phyloP scores from a whole-genome alignment of 2,329 filamentous ascomycete genomes.

The Ophiostoma australiae region DNA sequence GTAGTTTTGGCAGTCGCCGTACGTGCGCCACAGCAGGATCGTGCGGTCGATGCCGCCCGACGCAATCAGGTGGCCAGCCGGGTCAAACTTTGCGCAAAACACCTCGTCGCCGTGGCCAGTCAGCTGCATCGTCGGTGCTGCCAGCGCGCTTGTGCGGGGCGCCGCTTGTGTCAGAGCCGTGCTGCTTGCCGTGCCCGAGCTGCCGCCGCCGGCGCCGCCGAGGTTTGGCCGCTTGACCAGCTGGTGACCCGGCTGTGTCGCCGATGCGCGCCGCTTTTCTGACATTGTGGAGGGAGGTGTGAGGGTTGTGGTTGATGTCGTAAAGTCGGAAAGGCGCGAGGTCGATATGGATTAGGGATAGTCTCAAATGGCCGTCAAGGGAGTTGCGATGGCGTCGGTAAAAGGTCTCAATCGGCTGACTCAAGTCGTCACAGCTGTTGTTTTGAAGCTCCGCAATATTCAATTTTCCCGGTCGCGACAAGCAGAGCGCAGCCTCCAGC shows the following conservation, averaged over 20 bases:
- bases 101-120: slow-evolving; percentile 79
- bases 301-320: background rate
- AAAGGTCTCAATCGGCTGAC: background rate
- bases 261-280: slow-evolving; percentile 87
- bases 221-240: slow-evolving; percentile 86
- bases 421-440: background rate
- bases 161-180: slow-evolving; percentile 57
- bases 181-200: slow-evolving; percentile 33
- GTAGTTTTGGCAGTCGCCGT: slow-evolving; percentile 92
- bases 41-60: slow-evolving; percentile 93
- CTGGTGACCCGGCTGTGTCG: slow-evolving; percentile 68
- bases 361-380: too few species aligned
- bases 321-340: background rate
- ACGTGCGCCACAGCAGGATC: slow-evolving; percentile 91
- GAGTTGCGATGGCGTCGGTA: background rate
- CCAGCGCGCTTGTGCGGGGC: slow-evolving; percentile 72
- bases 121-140: slow-evolving; percentile 91
- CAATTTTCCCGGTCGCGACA: slow-evolving; percentile 23
- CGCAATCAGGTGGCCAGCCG: slow-evolving; percentile 80
- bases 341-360: background rate
- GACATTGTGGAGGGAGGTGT: slow-evolving; percentile 57
- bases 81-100: slow-evolving; percentile 85
- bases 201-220: slow-evolving; percentile 44
- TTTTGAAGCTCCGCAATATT: slow-evolving; percentile 24
- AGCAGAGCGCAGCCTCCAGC: background rate